Conservation (phyloP, 306 rosid genomes). For the Medicago truncatula region DNA sequence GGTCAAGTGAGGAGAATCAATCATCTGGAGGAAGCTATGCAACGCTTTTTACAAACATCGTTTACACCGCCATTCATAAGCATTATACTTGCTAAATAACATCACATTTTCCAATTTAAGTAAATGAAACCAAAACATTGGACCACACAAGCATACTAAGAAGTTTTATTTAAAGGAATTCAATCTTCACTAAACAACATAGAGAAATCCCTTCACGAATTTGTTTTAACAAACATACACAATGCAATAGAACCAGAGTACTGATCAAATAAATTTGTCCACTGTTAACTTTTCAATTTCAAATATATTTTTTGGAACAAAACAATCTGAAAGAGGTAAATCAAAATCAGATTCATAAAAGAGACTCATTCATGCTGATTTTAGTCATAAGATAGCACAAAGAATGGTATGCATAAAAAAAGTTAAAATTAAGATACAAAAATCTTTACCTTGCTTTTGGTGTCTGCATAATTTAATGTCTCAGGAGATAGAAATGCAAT, state of each 20-base stretch:
- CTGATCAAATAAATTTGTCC: background rate
- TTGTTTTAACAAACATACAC: background rate
- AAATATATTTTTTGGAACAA: too few relatives aligned
- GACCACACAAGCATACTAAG: background rate
- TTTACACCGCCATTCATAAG: background rate
- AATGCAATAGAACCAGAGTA: background rate
- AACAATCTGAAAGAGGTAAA: background rate
- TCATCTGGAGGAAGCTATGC: background rate
- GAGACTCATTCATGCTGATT: background rate
- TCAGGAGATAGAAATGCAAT: slow-evolving; percentile 39
- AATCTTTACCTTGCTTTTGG: slow-evolving; percentile 79
- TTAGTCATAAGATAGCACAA: background rate
- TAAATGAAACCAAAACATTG: slow-evolving; percentile 4
- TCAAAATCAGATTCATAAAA: background rate
- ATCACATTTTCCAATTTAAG: slow-evolving; percentile 5
- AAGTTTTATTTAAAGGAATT: background rate
- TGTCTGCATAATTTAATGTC: slow-evolving; percentile 70
- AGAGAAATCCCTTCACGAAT: background rate
- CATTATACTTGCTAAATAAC: background rate
- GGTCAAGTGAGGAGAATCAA: background rate
- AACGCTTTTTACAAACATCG: slow-evolving; percentile 14
- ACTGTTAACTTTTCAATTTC: background rate
- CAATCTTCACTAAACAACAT: background rate
- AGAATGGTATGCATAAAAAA: slow-evolving; percentile 5
- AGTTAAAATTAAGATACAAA: slow-evolving; percentile 8